A percentile compares a stretch with the other conserved stretches of the same genome.
Conservation (phyloP, 768 basidiomycete genomes). For the Suillus hirtellus region DNA sequence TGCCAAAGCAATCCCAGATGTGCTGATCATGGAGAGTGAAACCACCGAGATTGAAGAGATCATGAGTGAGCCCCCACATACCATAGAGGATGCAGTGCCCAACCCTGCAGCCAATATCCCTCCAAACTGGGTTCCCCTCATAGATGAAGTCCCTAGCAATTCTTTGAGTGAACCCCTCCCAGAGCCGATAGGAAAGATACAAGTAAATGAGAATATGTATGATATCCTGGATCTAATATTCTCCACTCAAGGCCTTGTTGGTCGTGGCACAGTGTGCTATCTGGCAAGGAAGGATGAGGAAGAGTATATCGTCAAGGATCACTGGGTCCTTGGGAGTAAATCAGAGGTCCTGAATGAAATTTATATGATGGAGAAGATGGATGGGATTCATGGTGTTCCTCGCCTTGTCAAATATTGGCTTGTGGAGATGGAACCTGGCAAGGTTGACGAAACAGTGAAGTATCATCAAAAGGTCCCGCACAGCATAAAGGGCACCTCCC, state of each 20-base stretch:
- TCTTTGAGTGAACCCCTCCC: background rate
- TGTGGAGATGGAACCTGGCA: background rate
- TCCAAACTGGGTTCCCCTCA: too few relatives aligned
- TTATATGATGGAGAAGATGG: constrained; percentile 9
- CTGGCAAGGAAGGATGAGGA: background rate
- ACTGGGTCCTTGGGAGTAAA: constrained; percentile 6
- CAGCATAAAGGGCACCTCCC: background rate
- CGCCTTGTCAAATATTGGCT: constrained; percentile 1
- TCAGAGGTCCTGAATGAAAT: constrained; percentile 7
- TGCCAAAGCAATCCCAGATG: too few relatives aligned
- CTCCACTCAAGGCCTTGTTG: background rate
- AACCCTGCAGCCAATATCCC: too few relatives aligned
- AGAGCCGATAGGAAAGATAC: background rate
- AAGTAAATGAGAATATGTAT: background rate
- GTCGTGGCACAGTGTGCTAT: background rate
- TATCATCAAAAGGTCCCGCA: background rate
- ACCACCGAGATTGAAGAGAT: too few relatives aligned
- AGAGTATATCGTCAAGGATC: constrained; percentile 10
- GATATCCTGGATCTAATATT: background rate
- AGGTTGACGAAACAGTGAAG: background rate
- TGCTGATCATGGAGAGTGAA: too few relatives aligned
- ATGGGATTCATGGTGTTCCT: constrained; percentile 6
- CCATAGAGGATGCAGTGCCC: too few relatives aligned
- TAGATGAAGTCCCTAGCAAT: too few relatives aligned
- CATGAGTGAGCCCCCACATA: too few relatives aligned